Base-by-base conservation (phyloP, 305 asterid species). In the Rubia peregrina region DNA sequence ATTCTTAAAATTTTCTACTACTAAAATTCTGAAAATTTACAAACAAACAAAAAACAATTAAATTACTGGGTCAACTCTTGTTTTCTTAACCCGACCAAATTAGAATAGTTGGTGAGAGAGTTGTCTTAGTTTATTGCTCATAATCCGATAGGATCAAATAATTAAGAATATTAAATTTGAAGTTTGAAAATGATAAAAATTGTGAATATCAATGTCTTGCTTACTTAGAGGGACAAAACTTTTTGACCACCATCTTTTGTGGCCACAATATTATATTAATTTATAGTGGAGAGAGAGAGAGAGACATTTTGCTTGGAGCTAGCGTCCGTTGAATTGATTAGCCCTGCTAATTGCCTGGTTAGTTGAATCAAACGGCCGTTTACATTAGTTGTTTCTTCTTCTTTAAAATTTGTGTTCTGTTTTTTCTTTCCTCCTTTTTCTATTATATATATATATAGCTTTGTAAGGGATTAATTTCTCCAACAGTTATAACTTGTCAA, bases 211-310 rank as follows among this genome's bases (percentile, higher is more conserved):
- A 17, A 51, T 51, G 59, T 17, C 57, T 51, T 51, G 59, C 59
- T 51, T n/a, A 51, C 59, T 51, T 51, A 17, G 59, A 6, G 21
- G 17, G 21, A 17, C 59, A 51, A 51, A 51, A 51, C 22, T 17
- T 17, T 51, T 51, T 51, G 57, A 51, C 57, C 57, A 51, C 57
- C 22, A 51, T 51, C 57, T 51, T 51, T 51, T 51, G 59, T 51
- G 24, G 59, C 9, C 24, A 51, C 17, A 51, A n/a, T n/a, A n/a
- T n/a, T n/a, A 51, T 51, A 51, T 17, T 51, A 51, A 17, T 51
- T 51, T 51, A 51, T 17, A 6, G 22, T 51, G n/a, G n/a, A n/a
- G n/a, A 7, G 21, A 6, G 59, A 1, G 59, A 51, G 9, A 49
- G 56, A 51, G 59, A 51, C 59, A 6, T 51, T 6, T 7, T 17